Conservation (phyloP, 192 early-diverging fungal species). For the Linnemannia zychae region DNA sequence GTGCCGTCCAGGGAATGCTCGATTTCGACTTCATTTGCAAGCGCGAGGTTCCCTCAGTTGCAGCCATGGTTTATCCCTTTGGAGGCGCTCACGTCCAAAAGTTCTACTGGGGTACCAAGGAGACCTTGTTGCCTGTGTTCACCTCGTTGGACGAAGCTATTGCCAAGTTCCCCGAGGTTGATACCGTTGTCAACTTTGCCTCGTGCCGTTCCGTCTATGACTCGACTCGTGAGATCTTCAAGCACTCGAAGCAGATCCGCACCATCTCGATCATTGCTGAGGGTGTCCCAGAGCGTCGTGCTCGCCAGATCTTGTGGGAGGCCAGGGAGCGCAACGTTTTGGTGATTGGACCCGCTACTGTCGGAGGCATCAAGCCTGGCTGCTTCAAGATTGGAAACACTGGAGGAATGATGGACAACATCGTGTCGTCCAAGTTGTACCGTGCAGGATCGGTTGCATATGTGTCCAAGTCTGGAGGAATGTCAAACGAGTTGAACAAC, state of each 20-base stretch:
- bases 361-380: constrained; percentile 99
- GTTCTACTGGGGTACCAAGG: constrained; percentile 99
- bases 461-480: constrained; percentile 99
- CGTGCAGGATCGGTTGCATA: constrained; percentile 96
- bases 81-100: constrained; percentile 99
- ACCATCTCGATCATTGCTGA: constrained; percentile 98
- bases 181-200: constrained; percentile 98
- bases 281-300: constrained; percentile 97
- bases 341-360: constrained; percentile 97
- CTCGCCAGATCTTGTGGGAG: constrained; percentile 90
- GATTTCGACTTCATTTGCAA: constrained; percentile 99
- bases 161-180: constrained; percentile 90
- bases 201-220: constrained; percentile 96
- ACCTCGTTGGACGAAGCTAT: constrained; percentile 88
- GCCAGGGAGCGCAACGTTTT: constrained; percentile 85
- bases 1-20: constrained; percentile 99
- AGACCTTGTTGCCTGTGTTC: constrained; percentile 95
- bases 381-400: constrained; percentile 99
- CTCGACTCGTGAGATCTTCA: constrained; percentile 91
- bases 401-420: constrained; percentile 99
- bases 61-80: constrained; percentile 99
- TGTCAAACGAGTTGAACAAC: constrained; percentile 99
- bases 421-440: constrained; percentile 97
- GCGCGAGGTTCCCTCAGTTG: constrained; percentile 90
- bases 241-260: constrained; percentile 84